Evolutionary conservation across 2,329 filamentous ascomycete genomes (phyloP).

Genomic region (Dothidotthia symphoricarpi): DNA sequence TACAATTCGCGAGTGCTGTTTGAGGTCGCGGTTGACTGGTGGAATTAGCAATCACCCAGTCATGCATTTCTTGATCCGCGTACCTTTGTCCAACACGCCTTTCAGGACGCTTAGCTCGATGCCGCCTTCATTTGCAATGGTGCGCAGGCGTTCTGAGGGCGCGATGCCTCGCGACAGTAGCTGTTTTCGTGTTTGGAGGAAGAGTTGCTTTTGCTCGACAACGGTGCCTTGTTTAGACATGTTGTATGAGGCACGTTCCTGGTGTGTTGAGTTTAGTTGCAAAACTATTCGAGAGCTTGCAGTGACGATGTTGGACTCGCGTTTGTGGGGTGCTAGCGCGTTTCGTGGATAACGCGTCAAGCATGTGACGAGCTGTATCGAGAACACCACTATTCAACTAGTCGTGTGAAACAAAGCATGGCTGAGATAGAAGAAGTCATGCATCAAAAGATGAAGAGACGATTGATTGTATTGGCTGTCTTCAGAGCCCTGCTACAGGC

Average conservation of each 20-base stretch:
- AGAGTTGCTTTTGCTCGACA: slow-evolving; percentile 62
- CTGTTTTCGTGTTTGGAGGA: slow-evolving; percentile 62
- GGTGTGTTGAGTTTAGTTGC: no score
- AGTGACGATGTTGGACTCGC: no score
- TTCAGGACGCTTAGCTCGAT: slow-evolving; percentile 50
- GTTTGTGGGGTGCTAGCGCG: no score
- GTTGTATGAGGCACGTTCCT: not conserved
- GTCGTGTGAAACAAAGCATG: no score
- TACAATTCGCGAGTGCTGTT: slow-evolving; percentile 64
- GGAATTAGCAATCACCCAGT: slow-evolving; percentile 1
- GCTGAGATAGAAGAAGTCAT: no score
- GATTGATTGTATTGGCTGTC: no score
- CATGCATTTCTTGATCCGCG: not conserved
- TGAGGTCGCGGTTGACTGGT: slow-evolving; percentile 61
- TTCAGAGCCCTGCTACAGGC: no score
- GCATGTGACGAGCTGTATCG: no score
- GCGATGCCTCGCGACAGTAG: slow-evolving; percentile 60
- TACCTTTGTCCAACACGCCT: slow-evolving; percentile 54
- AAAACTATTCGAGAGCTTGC: no score
- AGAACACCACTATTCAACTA: no score
- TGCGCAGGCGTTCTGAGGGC: slow-evolving; percentile 56
- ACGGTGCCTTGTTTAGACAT: slow-evolving; percentile 43
- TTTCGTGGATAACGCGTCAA: no score
- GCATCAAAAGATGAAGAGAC: no score
- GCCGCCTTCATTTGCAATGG: slow-evolving; percentile 49